Evolutionary conservation across 2,329 filamentous ascomycete genomes (phyloP).

Genomic region (Ceratocystiopsis sp.): DNA sequence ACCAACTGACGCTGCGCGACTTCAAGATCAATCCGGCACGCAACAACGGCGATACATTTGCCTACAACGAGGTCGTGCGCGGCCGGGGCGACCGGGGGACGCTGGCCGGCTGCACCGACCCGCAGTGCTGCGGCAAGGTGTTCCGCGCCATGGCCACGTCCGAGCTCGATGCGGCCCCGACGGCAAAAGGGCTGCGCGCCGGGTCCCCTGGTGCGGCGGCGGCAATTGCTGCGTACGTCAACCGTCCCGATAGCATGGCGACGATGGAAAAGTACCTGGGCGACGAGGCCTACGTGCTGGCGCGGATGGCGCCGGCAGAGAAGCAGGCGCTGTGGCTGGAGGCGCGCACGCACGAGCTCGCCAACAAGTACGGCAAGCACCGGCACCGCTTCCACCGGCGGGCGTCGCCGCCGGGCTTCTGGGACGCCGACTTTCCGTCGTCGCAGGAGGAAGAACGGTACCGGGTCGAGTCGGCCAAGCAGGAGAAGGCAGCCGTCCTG

Average conservation of each 20-base stretch:
- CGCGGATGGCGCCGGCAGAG: conserved; percentile 40
- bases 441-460: conserved; percentile 65
- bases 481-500: conserved; percentile 47
- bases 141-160: conserved; percentile 49
- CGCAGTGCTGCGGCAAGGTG: conserved; percentile 58
- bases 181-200: no score
- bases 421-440: conserved; percentile 74
- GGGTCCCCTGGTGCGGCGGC: no score
- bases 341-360: conserved; percentile 55
- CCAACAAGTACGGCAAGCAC: conserved; percentile 63
- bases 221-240: conserved; percentile 18
- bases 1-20: conserved; percentile 45
- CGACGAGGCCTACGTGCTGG: conserved; percentile 40
- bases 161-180: conserved; percentile 18
- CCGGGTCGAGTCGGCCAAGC: conserved; percentile 43
- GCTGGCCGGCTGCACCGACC: conserved; percentile 56
- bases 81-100: conserved; percentile 50
- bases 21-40: conserved; percentile 66
- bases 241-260: conserved; percentile 23
- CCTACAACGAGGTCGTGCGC: conserved; percentile 60
- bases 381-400: conserved; percentile 55
- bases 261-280: conserved; percentile 41
- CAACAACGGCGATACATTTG: conserved; percentile 55
- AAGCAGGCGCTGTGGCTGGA: conserved; percentile 52
- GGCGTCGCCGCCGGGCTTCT: conserved; percentile 70